Conservation (phyloP, 768 basidiomycete species). For the Psilocybe cyanescens region DNA sequence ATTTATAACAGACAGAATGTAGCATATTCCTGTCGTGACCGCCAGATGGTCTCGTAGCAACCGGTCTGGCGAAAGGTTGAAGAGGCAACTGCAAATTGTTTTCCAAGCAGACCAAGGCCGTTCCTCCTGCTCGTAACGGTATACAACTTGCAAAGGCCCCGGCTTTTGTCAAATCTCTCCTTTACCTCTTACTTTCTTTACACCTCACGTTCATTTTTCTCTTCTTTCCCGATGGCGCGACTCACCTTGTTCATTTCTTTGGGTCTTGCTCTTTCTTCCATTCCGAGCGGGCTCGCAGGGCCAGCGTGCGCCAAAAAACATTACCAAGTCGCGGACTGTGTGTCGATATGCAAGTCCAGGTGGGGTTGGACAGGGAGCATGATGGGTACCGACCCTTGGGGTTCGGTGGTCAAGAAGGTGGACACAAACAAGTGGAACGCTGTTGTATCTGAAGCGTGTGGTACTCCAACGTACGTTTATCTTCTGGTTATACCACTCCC, state of each 20-base stretch:
- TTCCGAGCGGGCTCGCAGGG: conserved; percentile 46
- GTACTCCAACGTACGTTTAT: conserved; percentile 23
- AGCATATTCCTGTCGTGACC: conserved; percentile 5
- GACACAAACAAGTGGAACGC: conserved; percentile 32
- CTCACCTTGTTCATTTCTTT: conserved; percentile 37
- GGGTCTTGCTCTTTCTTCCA: conserved; percentile 33
- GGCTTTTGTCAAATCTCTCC: conserved; percentile 10
- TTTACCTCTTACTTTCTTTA: conserved; percentile 26
- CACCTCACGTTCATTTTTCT: conserved; percentile 26
- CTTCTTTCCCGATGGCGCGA: conserved; percentile 39
- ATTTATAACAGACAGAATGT: neutral
- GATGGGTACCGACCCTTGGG: conserved; percentile 64
- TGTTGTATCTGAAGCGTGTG: conserved; percentile 48
- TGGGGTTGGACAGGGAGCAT: conserved; percentile 52
- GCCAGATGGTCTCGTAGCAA: conserved; percentile 28
- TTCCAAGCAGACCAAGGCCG: neutral
- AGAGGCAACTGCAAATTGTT: neutral
- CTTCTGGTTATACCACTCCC: neutral
- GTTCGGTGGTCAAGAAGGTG: conserved; percentile 46
- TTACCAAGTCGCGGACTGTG: conserved; percentile 37
- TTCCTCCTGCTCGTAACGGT: conserved; percentile 6
- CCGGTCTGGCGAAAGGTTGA: conserved; percentile 3
- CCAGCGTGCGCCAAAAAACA: conserved; percentile 48
- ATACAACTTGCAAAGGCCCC: conserved; percentile 11
- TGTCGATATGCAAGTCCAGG: conserved; percentile 39